Evolutionary conservation across 2,329 filamentous ascomycete genomes (phyloP).

Genomic region (Arthrobotrys entomopaga): DNA sequence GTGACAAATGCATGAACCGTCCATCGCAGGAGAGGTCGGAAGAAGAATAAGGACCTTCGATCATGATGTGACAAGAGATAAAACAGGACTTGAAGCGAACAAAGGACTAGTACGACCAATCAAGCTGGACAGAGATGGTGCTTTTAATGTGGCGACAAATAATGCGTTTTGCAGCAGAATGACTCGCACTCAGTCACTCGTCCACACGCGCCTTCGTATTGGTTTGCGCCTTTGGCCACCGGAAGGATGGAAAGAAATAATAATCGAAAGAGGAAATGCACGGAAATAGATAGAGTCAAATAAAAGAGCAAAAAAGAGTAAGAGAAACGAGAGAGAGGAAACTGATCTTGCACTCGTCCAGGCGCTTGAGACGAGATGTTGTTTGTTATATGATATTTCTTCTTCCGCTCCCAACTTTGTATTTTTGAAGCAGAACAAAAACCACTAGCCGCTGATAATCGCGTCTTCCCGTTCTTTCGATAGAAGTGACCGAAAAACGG

Average conservation of each 20-base stretch:
- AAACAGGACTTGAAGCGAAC: background rate
- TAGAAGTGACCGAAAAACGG: constrained; percentile 27
- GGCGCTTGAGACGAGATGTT: background rate
- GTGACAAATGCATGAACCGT: constrained; percentile 39
- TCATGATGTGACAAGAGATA: constrained; percentile 36
- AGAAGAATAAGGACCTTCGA: constrained; percentile 49
- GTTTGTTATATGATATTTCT: too few relatives aligned
- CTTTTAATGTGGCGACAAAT: background rate
- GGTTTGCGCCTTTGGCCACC: constrained; percentile 24
- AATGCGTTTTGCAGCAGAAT: constrained; percentile 16
- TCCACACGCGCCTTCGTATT: background rate
- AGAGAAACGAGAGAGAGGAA: too few relatives aligned
- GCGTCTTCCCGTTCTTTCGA: constrained; percentile 48
- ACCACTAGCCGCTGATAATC: constrained; percentile 41
- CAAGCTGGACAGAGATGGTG: background rate
- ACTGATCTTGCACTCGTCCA: background rate
- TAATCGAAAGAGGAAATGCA: constrained; percentile 3
- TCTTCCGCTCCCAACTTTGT: background rate
- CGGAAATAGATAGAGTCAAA: background rate
- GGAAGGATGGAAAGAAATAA: background rate
- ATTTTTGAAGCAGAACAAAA: background rate
- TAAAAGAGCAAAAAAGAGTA: constrained; percentile 3
- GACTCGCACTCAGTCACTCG: constrained; percentile 15
- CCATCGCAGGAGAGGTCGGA: constrained; percentile 42
- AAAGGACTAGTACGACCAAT: background rate